These are phyloP conservation scores for Trifolium pratense DNA, from an alignment of 306 rosid genomes.

Conservation along the genomic window DNA sequence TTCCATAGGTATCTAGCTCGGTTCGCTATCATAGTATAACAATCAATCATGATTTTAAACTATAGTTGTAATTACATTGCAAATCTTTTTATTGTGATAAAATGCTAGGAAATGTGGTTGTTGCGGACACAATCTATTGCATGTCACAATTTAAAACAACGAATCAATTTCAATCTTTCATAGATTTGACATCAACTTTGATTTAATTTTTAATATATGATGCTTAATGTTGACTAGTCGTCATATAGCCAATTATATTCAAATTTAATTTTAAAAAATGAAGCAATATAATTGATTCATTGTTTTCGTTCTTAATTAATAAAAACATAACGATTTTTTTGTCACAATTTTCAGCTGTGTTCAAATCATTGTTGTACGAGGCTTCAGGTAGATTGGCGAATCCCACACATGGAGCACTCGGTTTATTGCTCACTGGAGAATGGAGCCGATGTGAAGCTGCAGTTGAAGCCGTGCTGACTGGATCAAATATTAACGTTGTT, in stretches of 20 bases:
- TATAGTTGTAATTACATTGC: background rate
- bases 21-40: background rate
- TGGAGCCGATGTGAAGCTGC: constrained; percentile 69
- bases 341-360: constrained; percentile 46
- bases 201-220: background rate
- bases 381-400: constrained; percentile 72
- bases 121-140: background rate
- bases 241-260: background rate
- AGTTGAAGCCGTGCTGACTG: constrained; percentile 60
- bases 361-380: constrained; percentile 67
- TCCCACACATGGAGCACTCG: constrained; percentile 72
- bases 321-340: no score
- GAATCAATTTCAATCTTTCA: background rate
- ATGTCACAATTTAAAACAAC: background rate
- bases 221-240: background rate
- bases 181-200: background rate
- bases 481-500: constrained; percentile 32
- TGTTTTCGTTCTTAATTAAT: no score
- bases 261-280: no score
- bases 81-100: background rate
- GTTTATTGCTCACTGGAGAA: constrained; percentile 55
- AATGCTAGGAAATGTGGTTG: background rate
- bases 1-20: constrained; percentile 45
- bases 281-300: background rate
- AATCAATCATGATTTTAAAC: background rate